These are phyloP conservation scores for Aegilops bicornis DNA, from an alignment of 176 grass and related monocot species.

Conservation along the genomic window DNA sequence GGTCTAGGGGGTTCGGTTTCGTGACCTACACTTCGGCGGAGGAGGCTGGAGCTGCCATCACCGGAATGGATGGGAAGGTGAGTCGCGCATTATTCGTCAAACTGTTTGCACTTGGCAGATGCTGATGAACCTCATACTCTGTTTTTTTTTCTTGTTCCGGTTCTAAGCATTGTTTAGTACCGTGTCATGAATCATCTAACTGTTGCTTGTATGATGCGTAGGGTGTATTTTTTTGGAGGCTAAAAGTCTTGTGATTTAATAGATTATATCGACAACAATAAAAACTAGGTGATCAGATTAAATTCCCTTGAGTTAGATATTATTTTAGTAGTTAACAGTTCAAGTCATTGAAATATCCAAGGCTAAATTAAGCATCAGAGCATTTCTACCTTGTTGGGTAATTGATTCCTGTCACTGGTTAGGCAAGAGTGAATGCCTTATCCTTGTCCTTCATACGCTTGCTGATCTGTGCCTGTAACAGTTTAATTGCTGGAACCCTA, in stretches of 20 bases:
- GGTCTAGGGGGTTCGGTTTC: conserved; percentile 75
- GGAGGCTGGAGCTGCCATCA: conserved; percentile 52
- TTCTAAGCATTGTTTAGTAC: neutral
- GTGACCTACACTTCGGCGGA: conserved; percentile 60
- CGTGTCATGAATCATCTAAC: neutral
- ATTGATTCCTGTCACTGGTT: neutral
- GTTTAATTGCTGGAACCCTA: neutral
- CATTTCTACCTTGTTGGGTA: neutral
- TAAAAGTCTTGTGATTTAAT: neutral
- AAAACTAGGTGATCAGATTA: neutral
- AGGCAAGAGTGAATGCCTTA: neutral
- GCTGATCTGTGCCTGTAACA: neutral
- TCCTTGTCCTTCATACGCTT: neutral
- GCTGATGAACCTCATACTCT: neutral
- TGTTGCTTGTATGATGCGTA: neutral
- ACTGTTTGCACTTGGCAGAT: neutral
- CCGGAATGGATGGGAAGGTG: conserved; percentile 73
- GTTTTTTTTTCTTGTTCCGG: neutral
- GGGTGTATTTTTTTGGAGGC: neutral
- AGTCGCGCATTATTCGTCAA: neutral
- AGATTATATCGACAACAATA: neutral
- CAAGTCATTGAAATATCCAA: neutral
- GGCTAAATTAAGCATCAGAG: neutral
- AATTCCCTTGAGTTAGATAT: neutral
- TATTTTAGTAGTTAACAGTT: neutral